Percentiles rank a stretch among this genome's conserved stretches.
These are phyloP conservation scores for Adenanthera pavonina DNA, from an alignment of 306 rosid species.

Conservation along the genomic window DNA sequence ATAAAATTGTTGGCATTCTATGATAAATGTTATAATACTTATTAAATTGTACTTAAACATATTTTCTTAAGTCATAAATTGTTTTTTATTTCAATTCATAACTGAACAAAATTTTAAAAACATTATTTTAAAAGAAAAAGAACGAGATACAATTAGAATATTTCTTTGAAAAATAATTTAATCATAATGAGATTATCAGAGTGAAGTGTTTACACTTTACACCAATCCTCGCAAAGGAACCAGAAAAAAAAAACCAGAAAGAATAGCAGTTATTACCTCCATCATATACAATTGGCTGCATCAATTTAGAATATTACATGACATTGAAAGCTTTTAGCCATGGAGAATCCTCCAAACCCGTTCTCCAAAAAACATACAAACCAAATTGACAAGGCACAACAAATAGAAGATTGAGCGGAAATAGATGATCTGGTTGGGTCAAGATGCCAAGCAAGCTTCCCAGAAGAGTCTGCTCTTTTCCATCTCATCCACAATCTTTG, in stretches of 20 bases:
- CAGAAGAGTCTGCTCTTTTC: constrained; percentile 83
- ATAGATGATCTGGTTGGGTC: not conserved
- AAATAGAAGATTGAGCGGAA: not conserved
- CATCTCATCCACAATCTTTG: constrained; percentile 65
- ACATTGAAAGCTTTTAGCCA: constrained; percentile 37
- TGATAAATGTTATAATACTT: no score
- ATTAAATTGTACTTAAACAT: not conserved
- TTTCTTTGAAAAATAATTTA: no score
- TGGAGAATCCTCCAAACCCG: not conserved
- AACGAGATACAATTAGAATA: no score
- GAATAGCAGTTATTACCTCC: not conserved
- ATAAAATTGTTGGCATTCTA: no score
- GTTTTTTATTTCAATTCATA: no score
- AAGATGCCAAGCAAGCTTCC: constrained; percentile 96
- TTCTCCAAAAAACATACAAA: not conserved
- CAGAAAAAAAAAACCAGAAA: not conserved
- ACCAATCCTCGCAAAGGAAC: not conserved
- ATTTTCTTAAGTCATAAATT: not conserved
- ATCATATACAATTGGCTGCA: not conserved
- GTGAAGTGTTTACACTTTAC: not conserved
- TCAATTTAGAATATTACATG: constrained; percentile 27
- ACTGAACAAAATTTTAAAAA: no score
- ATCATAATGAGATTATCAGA: not conserved
- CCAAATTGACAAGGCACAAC: not conserved
- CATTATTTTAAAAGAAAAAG: no score